A percentile compares a stretch with the other conserved stretches of the same genome.
These are phyloP conservation scores for Crotalaria pallida DNA, from an alignment of 306 rosid species.

Conservation along the genomic window DNA sequence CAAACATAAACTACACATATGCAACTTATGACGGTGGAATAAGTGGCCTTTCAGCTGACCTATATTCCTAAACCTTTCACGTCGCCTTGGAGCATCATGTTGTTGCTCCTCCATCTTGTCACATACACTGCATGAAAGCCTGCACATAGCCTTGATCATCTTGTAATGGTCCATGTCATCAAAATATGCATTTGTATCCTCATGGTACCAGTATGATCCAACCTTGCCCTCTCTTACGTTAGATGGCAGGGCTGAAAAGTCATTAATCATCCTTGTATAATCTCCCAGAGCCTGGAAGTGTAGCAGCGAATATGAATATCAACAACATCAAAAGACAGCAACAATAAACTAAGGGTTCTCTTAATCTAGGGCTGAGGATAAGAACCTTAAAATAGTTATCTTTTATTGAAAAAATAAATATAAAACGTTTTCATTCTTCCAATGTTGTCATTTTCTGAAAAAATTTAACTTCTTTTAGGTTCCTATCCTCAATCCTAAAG, in stretches of 20 bases:
- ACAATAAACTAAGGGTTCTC: too few relatives aligned
- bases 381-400: too few relatives aligned
- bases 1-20: slow-evolving; percentile 84
- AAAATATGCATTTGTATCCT: slow-evolving; percentile 62
- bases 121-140: slow-evolving; percentile 75
- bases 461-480: too few relatives aligned
- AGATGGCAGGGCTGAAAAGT: slow-evolving; percentile 49
- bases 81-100: slow-evolving; percentile 55
- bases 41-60: slow-evolving; percentile 90
- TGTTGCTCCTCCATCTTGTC: slow-evolving; percentile 80
- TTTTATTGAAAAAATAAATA: too few relatives aligned
- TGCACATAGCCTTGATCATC: slow-evolving; percentile 77
- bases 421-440: too few relatives aligned
- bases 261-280: slow-evolving; percentile 60
- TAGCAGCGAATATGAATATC: not conserved
- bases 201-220: slow-evolving; percentile 69
- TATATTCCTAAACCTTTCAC: slow-evolving; percentile 60
- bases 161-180: slow-evolving; percentile 78
- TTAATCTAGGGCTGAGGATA: too few relatives aligned
- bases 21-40: slow-evolving; percentile 69
- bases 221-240: slow-evolving; percentile 57
- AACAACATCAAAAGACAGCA: not conserved
- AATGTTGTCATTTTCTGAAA: too few relatives aligned
- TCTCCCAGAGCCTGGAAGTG: slow-evolving; percentile 67
- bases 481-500: too few relatives aligned